These are phyloP conservation scores for Penicillium rolfsii DNA, from an alignment of 2,329 filamentous ascomycete species.

Conservation along the genomic window DNA sequence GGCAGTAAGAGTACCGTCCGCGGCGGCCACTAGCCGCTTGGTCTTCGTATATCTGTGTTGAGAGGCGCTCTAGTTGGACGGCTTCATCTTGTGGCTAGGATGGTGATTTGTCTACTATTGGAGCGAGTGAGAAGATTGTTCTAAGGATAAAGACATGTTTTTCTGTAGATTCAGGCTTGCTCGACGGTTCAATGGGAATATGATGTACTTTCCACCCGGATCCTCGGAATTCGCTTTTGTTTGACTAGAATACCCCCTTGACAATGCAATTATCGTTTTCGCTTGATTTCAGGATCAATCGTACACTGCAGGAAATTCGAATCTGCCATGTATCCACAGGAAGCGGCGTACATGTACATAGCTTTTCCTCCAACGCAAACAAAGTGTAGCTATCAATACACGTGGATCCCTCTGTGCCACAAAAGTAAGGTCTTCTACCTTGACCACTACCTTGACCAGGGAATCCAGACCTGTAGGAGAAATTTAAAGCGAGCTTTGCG, in stretches of 20 bases:
- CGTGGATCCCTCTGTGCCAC: constrained; percentile 24
- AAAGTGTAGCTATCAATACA: constrained; percentile 16
- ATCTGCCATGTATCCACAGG: neutral
- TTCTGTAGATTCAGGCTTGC: neutral
- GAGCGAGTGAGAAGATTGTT: neutral
- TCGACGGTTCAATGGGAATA: too few relatives aligned
- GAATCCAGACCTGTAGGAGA: neutral
- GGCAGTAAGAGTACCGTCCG: constrained; percentile 1
- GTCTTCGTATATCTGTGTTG: neutral
- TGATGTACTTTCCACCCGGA: neutral
- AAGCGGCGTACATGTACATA: neutral
- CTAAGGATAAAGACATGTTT: too few relatives aligned
- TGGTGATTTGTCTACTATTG: neutral
- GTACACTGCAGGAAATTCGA: neutral
- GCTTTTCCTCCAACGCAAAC: constrained; percentile 5
- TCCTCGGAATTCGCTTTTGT: neutral
- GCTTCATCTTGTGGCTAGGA: neutral
- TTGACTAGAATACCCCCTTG: neutral
- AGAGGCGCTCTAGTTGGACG: neutral
- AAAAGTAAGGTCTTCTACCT: constrained; percentile 19
- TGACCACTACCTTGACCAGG: constrained; percentile 21
- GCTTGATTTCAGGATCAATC: neutral
- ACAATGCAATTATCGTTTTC: neutral
- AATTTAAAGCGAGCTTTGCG: constrained; percentile 8
- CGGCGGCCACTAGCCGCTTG: constrained; percentile 13